Evolutionary conservation across 2,329 filamentous ascomycete genomes (phyloP), one percentile per base, ranked within the genome.

Genomic region (Paecilomyces fulvus): DNA sequence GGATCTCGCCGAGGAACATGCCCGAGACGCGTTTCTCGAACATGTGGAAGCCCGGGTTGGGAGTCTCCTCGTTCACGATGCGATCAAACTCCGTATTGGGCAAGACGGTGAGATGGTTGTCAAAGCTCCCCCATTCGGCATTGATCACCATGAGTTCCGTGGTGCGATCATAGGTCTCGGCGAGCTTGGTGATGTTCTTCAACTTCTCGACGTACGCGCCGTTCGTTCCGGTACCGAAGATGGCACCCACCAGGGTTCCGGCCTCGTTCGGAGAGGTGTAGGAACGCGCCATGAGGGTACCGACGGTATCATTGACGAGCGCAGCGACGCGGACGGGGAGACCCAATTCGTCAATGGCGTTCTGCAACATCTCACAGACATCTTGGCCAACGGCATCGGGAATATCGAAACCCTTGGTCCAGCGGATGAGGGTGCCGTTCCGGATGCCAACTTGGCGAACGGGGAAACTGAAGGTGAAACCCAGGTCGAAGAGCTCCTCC

Each of bases 341-440:
- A 58, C 85, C 80, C 43, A 96, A 83, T 59, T 84, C 84, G 75
- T 97, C 90, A 65, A 99, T 92, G 73, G 96, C 94, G 20, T 79
- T 77, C 75, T 99, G 94, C 33, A 99, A 81, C 60, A 99, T 78
- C 48, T 85, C 87, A 72, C 94, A 99, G 30, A 99, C 92, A 72
- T 99, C 94, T 75, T 96, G 88, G 65, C 92, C 94, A 57, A 99
- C 75, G 1, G 92, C 89, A 70, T 97, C 94, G n/a, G 86, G 83
- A 63, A 99, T 97, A 70, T 97, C 90, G 70, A 96, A 99, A 54
- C 94, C 94, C 79, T 99, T 99, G 57, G 94, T 99, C 94, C 94
- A 99, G 64, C 94, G 86, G 74, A 96, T 94, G 55, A 99, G 80
- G 56, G 86, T 88, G 59, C 94, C 94, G 76, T 91, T 92, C 80